phyloP scores from a whole-genome alignment of 2,329 filamentous ascomycete species.

The Colletotrichum eremochloae region DNA sequence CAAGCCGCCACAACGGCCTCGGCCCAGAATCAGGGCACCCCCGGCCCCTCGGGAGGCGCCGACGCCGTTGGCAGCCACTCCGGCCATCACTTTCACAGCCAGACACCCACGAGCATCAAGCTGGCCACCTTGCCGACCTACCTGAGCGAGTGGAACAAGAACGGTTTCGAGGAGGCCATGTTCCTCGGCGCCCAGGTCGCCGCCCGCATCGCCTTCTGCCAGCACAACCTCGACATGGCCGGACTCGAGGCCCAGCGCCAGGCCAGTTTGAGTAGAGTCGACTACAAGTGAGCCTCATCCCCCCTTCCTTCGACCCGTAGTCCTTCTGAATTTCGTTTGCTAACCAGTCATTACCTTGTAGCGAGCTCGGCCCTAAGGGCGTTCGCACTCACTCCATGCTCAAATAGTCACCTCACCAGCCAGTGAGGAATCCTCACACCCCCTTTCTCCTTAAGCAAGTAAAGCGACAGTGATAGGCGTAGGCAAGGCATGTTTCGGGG shows the following conservation, averaged over 20 bases:
- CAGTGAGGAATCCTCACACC: not conserved
- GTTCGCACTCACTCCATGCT: conserved; percentile 68
- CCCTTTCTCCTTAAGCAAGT: not conserved
- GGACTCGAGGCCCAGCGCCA: conserved; percentile 65
- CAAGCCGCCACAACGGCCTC: conserved; percentile 88
- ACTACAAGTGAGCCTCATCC: conserved; percentile 68
- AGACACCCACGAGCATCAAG: conserved; percentile 89
- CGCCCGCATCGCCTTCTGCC: conserved; percentile 71
- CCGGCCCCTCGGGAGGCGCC: conserved; percentile 55
- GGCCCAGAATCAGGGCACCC: conserved; percentile 49
- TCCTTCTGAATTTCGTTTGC: not conserved
- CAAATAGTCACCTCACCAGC: conserved; percentile 48
- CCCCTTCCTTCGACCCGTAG: not conserved
- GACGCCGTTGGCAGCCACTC: conserved; percentile 51
- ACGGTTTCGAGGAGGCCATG: conserved; percentile 81
- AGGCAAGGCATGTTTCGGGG: not conserved
- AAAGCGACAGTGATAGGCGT: conserved; percentile 17
- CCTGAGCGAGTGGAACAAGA: conserved; percentile 90
- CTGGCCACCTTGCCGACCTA: conserved; percentile 83
- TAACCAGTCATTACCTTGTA: conserved; percentile 46
- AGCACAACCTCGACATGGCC: conserved; percentile 69
- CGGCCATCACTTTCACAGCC: conserved; percentile 69
- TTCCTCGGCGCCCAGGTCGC: conserved; percentile 92
- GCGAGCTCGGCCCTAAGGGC: conserved; percentile 67
- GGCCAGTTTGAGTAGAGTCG: conserved; percentile 70